Conservation (phyloP, 2,329 filamentous ascomycete genomes). For the Penicillium sp. region DNA sequence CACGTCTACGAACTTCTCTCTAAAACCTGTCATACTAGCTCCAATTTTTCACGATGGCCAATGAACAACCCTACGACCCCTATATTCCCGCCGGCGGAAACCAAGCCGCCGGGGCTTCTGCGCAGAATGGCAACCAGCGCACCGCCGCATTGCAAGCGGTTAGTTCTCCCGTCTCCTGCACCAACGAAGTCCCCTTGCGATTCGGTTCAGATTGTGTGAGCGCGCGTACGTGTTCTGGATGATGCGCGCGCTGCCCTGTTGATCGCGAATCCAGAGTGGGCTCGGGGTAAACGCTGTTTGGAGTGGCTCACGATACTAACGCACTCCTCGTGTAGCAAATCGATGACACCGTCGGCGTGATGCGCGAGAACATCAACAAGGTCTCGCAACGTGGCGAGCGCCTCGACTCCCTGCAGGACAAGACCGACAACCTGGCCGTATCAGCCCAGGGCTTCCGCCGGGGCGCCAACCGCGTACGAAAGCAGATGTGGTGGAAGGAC, state of each 20-base stretch:
- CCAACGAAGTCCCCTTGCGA: conserved; percentile 7
- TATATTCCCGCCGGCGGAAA: conserved; percentile 72
- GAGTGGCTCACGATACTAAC: conserved; percentile 27
- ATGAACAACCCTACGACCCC: conserved; percentile 73
- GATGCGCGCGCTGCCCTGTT: not conserved
- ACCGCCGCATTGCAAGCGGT: conserved; percentile 79
- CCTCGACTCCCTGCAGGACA: conserved; percentile 84
- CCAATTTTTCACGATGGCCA: conserved; percentile 48
- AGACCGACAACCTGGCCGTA: conserved; percentile 86
- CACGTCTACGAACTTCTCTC: conserved; percentile 15
- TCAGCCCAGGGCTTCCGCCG: conserved; percentile 94
- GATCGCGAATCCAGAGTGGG: too few species aligned
- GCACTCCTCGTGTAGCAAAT: conserved; percentile 70
- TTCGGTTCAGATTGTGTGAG: too few species aligned
- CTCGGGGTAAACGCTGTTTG: too few species aligned
- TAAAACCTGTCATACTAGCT: conserved; percentile 8
- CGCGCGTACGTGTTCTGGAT: conserved; percentile 1
- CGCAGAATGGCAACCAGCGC: conserved; percentile 59
- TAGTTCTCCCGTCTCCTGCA: conserved; percentile 48
- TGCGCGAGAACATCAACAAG: conserved; percentile 97
- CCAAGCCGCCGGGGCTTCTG: conserved; percentile 53
- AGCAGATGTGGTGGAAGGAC: conserved; percentile 99
- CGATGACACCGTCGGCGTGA: conserved; percentile 88
- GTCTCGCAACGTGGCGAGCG: conserved; percentile 88
- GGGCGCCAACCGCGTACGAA: conserved; percentile 91